A percentile compares a stretch with the other conserved stretches of the same genome.
Conservation (phyloP, 108 stramenopile species). For the Skeletonema grethae region DNA sequence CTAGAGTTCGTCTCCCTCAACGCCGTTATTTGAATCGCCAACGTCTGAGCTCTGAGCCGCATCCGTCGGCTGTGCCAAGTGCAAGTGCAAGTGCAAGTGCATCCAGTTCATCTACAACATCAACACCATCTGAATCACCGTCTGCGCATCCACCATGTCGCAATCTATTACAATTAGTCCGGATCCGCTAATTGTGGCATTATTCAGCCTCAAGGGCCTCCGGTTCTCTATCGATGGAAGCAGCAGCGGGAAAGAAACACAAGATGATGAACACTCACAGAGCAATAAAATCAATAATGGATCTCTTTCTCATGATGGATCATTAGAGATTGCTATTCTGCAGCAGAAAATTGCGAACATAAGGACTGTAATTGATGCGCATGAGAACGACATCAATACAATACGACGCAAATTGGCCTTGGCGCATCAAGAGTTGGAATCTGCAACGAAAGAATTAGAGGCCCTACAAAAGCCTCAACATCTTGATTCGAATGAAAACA, state of each 20-base stretch:
- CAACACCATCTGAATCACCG: too few species aligned
- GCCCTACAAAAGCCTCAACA: conserved; percentile 17
- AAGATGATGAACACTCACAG: conserved; percentile 10
- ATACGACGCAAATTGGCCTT: conserved; percentile 29
- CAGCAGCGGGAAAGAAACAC: not conserved
- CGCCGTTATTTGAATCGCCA: too few species aligned
- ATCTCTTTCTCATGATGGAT: conserved; percentile 15
- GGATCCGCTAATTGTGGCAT: conserved; percentile 31
- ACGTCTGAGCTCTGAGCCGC: too few species aligned
- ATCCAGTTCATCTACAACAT: too few species aligned
- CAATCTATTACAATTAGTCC: too few species aligned
- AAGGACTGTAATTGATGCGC: conserved; percentile 27
- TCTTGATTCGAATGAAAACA: conserved; percentile 23
- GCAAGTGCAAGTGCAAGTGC: too few species aligned
- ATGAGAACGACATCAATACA: conserved; percentile 29
- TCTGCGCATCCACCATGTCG: too few species aligned
- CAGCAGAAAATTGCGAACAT: conserved; percentile 35
- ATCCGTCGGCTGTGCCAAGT: too few species aligned
- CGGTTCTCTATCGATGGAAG: not conserved
- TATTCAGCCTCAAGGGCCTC: conserved; percentile 30
- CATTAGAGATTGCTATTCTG: conserved; percentile 7
- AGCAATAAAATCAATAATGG: conserved; percentile 12
- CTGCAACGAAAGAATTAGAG: conserved; percentile 31
- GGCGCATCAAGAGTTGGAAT: conserved; percentile 39
- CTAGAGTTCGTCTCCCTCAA: too few species aligned